Evolutionary conservation across 306 rosid genomes (phyloP), one percentile per base, ranked within the genome.

Genomic region (Gleditsia sinensis): DNA sequence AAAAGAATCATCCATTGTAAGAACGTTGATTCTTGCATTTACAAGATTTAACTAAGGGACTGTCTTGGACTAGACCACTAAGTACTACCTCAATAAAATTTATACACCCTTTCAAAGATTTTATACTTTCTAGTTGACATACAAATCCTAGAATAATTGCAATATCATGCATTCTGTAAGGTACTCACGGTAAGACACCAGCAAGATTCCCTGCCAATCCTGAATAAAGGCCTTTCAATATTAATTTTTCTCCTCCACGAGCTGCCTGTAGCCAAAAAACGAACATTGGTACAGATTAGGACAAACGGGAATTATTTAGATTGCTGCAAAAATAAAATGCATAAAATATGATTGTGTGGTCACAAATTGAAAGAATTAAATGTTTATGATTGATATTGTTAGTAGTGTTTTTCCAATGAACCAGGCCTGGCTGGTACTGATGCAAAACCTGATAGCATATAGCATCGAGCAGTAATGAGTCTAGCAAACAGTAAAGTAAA

Each of bases 201-300:
- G 81, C 97, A 76, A 94, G 82, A 84, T 94, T 94, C 78, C 98
- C 98, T 5, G 89, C 88, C 89, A 94, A 83, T 88, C 98, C 98
- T 42, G 98, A 92, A 85, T 91, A 94, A 65, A 94, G 97, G 59
- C 98, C 97, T 85, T 84, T 81, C 55, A 89, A 78, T 61, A 85
- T 67, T 75, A 94, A 88, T 83, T 85, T 86, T 45, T 89, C 96
- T 78, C 97, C 97, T 60, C 91, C 98, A 0, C 89, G 96, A 55
- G 91, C 91, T 75, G 92, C 98, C 98, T 94, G 83, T 39, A 69
- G 16, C 17, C 6, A 63, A 54, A 56, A 33, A 75, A 68, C 20
- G 59, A 16, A 27, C 34, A 6, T 43, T 39, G 56, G 56, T 27
- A 37, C 23, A 67, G 27, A 59, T 68, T 20, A 76, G 54, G 72